These are phyloP conservation scores for Talaromyces wortmannii DNA, from an alignment of 495 filamentous ascomycete species.

Conservation along the genomic window DNA sequence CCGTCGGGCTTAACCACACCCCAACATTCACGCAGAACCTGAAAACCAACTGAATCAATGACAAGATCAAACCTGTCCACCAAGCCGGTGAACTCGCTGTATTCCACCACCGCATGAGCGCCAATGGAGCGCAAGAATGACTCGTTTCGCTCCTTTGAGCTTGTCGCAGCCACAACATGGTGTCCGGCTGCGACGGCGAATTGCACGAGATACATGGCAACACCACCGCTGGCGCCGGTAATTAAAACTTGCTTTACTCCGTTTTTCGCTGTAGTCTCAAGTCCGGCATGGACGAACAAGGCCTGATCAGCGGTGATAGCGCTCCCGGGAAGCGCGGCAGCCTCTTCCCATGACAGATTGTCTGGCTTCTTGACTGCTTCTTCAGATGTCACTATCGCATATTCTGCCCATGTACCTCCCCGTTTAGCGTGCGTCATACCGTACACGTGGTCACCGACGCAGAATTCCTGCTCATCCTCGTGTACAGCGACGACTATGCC, in stretches of 20 bases:
- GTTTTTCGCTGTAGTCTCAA: background rate
- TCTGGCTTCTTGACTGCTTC: slow-evolving; percentile 21
- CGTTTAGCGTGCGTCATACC: slow-evolving; percentile 18
- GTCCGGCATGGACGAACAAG: slow-evolving; percentile 19
- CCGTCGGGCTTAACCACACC: slow-evolving; percentile 12
- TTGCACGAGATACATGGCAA: slow-evolving; percentile 28
- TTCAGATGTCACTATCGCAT: slow-evolving; percentile 12
- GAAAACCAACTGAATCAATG: slow-evolving; percentile 26
- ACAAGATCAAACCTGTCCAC: slow-evolving; percentile 20
- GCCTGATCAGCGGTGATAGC: slow-evolving; percentile 27
- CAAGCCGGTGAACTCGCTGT: slow-evolving; percentile 8
- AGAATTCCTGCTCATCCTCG: background rate
- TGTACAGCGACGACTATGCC: slow-evolving; percentile 9
- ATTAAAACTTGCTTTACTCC: slow-evolving; percentile 13
- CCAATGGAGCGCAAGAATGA: slow-evolving; percentile 20
- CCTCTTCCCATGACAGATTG: slow-evolving; percentile 11
- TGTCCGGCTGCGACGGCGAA: slow-evolving; percentile 16
- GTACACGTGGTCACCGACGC: slow-evolving; percentile 23
- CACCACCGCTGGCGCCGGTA: slow-evolving; percentile 26
- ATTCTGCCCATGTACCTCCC: slow-evolving; percentile 22
- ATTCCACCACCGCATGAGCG: slow-evolving; percentile 23
- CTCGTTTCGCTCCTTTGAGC: slow-evolving; percentile 19
- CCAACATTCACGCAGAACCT: slow-evolving; percentile 19
- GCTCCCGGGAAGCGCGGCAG: slow-evolving; percentile 25
- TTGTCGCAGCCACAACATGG: slow-evolving; percentile 19